Percentiles rank a stretch among this genome's conserved stretches.
phyloP scores from a whole-genome alignment of 495 filamentous ascomycete genomes.

The Trichoderma parareesei region DNA sequence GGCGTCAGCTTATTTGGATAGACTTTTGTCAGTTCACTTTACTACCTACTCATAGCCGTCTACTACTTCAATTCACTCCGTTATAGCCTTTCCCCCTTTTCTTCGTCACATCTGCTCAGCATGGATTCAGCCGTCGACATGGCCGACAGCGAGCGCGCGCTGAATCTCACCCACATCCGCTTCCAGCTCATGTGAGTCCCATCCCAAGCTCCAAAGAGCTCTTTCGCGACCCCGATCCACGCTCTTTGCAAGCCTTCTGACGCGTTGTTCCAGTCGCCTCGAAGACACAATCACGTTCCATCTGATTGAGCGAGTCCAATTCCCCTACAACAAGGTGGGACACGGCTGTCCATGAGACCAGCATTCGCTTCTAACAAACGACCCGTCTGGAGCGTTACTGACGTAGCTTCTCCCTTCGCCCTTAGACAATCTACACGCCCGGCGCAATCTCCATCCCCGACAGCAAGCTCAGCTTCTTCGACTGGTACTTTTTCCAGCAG shows the following conservation, averaged over 20 bases:
- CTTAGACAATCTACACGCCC: slow-evolving; percentile 66
- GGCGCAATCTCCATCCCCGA: slow-evolving; percentile 76
- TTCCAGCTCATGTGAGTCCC: slow-evolving; percentile 81
- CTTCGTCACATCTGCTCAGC: slow-evolving; percentile 14
- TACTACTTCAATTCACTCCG: neutral
- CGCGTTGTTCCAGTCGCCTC: slow-evolving; percentile 55
- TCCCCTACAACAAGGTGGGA: slow-evolving; percentile 64
- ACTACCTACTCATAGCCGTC: too few species aligned
- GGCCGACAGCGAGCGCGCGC: slow-evolving; percentile 68
- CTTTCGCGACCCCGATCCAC: neutral
- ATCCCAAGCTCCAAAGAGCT: neutral
- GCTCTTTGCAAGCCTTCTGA: neutral
- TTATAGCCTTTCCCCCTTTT: neutral
- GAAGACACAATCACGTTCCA: slow-evolving; percentile 99
- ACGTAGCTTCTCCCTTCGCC: neutral
- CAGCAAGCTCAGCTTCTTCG: slow-evolving; percentile 67
- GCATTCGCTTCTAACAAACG: too few species aligned
- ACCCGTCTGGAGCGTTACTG: neutral
- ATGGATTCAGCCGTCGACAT: slow-evolving; percentile 94
- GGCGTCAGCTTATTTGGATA: neutral
- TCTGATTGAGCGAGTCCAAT: slow-evolving; percentile 95
- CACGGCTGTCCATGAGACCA: neutral
- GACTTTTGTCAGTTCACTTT: too few species aligned
- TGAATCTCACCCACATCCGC: slow-evolving; percentile 87
- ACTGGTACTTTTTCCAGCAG: slow-evolving; percentile 86